phyloP scores from a whole-genome alignment of 2,329 filamentous ascomycete genomes.

The Rhynchosporium agropyri region DNA sequence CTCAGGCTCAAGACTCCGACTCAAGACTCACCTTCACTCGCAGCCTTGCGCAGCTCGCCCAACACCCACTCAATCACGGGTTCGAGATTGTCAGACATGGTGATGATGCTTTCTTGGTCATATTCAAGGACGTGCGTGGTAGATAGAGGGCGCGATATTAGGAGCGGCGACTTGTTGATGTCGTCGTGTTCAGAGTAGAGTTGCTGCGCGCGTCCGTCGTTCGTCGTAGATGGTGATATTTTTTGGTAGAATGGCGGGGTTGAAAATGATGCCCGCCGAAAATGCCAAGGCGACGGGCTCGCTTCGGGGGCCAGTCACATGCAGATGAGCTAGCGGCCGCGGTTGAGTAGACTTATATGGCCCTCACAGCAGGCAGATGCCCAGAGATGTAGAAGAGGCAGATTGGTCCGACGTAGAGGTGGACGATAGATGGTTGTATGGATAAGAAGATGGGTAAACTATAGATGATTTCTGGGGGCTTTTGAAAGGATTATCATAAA shows the following conservation, averaged over 20 bases:
- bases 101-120: slow-evolving; percentile 18
- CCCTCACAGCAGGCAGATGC: too few species aligned
- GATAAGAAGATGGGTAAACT: too few species aligned
- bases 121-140: slow-evolving; percentile 16
- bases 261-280: not conserved
- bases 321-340: not conserved
- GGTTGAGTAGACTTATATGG: too few species aligned
- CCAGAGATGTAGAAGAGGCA: too few species aligned
- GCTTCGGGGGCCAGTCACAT: slow-evolving; percentile 27
- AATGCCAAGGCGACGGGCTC: not conserved
- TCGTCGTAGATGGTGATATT: slow-evolving; percentile 3
- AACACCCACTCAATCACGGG: slow-evolving; percentile 25
- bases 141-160: not conserved
- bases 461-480: too few species aligned
- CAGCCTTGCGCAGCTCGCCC: slow-evolving; percentile 20
- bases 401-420: too few species aligned
- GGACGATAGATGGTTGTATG: too few species aligned
- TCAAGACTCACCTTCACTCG: slow-evolving; percentile 27
- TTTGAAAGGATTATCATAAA: too few species aligned
- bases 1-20: slow-evolving; percentile 1
- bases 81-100: slow-evolving; percentile 25
- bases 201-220: not conserved
- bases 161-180: not conserved
- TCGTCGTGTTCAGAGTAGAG: not conserved
- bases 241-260: slow-evolving; percentile 13